Percentiles rank a stretch among this genome's conserved stretches.
These are phyloP conservation scores for Gentiana macrophylla DNA, from an alignment of 257 asterid genomes.

Conservation along the genomic window DNA sequence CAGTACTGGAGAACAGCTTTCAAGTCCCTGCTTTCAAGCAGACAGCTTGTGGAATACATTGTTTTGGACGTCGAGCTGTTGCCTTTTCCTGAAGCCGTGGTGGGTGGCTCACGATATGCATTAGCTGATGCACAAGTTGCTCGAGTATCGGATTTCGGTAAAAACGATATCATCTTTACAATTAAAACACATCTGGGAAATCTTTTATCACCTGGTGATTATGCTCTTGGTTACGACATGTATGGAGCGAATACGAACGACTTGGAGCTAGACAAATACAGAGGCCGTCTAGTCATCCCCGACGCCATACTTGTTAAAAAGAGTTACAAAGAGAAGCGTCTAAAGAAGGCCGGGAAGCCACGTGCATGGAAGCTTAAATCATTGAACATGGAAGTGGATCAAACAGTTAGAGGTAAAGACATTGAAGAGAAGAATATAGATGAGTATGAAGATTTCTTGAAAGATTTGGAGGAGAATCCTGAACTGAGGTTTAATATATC, in stretches of 20 bases:
- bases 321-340: slow-evolving; percentile 24
- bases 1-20: slow-evolving; percentile 23
- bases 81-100: slow-evolving; percentile 11
- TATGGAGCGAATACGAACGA: slow-evolving; percentile 18
- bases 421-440: slow-evolving; percentile 19
- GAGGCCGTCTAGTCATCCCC: slow-evolving; percentile 8
- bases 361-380: slow-evolving; percentile 28
- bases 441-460: slow-evolving; percentile 25
- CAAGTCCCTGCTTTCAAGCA: slow-evolving; percentile 18
- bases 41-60: slow-evolving; percentile 24
- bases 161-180: slow-evolving; percentile 14
- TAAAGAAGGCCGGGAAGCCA: slow-evolving; percentile 19
- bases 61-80: slow-evolving; percentile 17
- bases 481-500: slow-evolving; percentile 23
- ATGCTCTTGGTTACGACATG: slow-evolving; percentile 24
- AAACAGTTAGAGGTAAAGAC: slow-evolving; percentile 20
- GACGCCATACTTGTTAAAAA: slow-evolving; percentile 20
- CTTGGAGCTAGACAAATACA: slow-evolving; percentile 16
- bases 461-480: slow-evolving; percentile 34
- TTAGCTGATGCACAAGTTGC: slow-evolving; percentile 27
- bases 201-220: slow-evolving; percentile 19
- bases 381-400: slow-evolving; percentile 22
- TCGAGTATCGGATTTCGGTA: slow-evolving; percentile 25
- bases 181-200: slow-evolving; percentile 21
- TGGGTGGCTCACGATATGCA: slow-evolving; percentile 21